A percentile compares a stretch with the other conserved stretches of the same genome.
Conservation (phyloP, 169 alveolate genomes). For the Cyclospora cayetanensis region DNA sequence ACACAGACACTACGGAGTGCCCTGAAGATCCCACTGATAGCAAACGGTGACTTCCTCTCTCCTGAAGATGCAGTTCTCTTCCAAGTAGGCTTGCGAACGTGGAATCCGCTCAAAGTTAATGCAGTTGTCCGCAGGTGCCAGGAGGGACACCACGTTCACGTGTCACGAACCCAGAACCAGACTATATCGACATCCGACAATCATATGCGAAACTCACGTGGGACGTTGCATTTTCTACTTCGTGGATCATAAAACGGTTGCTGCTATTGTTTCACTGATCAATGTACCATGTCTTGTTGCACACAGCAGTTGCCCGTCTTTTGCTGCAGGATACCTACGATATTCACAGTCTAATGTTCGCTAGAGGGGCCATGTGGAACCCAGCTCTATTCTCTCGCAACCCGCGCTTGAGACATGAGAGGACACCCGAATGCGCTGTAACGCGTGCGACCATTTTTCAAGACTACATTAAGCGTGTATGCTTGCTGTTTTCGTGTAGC, state of each 20-base stretch:
- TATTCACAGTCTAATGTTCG: constrained; percentile 70
- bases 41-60: constrained; percentile 70
- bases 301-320: neutral
- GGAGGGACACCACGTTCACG: too few relatives aligned
- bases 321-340: constrained; percentile 58
- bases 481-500: neutral
- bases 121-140: neutral
- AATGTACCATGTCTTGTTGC: neutral
- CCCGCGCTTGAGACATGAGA: neutral
- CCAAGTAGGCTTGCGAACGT: constrained; percentile 33
- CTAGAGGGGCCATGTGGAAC: constrained; percentile 76
- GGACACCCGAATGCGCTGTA: neutral
- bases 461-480: constrained; percentile 48
- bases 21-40: constrained; percentile 65
- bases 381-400: constrained; percentile 63
- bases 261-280: neutral
- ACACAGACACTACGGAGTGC: constrained; percentile 40
- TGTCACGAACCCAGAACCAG: too few relatives aligned
- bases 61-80: constrained; percentile 58
- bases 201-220: too few relatives aligned
- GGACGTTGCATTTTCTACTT: too few relatives aligned
- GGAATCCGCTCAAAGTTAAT: neutral
- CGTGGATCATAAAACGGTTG: too few relatives aligned
- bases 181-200: too few relatives aligned
- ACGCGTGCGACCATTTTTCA: constrained; percentile 20